These are phyloP conservation scores for Suhomyces prunicola DNA, from an alignment of 805 yeast genomes.

Conservation along the genomic window DNA sequence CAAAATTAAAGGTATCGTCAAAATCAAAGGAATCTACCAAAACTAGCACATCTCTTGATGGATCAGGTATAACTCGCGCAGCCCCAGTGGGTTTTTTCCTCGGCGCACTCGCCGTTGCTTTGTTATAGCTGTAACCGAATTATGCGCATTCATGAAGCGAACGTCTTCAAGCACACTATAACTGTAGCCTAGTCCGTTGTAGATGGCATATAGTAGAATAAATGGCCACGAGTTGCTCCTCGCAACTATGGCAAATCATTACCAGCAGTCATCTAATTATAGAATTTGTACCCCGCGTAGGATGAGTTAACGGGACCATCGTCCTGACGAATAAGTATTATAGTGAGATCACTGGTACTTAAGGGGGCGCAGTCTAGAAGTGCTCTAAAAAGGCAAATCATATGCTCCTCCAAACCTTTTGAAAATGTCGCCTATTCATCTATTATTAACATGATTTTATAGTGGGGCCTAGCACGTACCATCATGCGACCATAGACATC, in stretches of 20 bases:
- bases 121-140: slow-evolving; percentile 17
- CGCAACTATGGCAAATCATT: neutral
- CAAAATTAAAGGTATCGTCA: slow-evolving; percentile 10
- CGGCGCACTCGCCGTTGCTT: slow-evolving; percentile 35
- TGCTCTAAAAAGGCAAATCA: neutral
- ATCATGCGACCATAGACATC: neutral
- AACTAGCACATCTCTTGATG: neutral
- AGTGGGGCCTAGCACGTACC: neutral
- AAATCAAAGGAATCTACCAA: neutral
- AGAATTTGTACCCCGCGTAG: neutral
- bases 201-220: neutral
- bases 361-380: neutral
- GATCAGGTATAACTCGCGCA: slow-evolving; percentile 10
- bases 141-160: neutral
- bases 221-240: neutral
- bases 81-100: slow-evolving; percentile 32
- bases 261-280: neutral
- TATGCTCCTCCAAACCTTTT: neutral
- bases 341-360: neutral
- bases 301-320: neutral
- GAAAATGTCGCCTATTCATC: neutral
- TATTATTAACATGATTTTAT: neutral
- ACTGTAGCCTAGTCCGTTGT: neutral
- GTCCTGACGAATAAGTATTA: neutral
- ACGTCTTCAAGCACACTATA: neutral